Evolutionary conservation across 495 filamentous ascomycete genomes (phyloP).

Genomic region (Aspergillus sparsus): DNA sequence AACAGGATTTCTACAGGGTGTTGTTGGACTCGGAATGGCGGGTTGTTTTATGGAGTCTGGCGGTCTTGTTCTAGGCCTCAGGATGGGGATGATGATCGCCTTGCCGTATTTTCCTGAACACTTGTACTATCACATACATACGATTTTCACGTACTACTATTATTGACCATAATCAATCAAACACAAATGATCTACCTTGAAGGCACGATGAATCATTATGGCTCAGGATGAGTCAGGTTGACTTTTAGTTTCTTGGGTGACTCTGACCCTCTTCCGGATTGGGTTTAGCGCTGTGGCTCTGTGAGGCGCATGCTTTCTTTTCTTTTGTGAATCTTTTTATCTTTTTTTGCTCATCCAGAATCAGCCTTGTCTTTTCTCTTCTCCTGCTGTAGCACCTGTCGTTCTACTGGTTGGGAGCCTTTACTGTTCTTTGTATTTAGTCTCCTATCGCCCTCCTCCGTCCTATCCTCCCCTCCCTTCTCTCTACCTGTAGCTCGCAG

Average conservation of each 20-base stretch:
- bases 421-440: slow-evolving; percentile 1
- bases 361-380: slow-evolving; percentile 6
- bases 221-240: slow-evolving; percentile 26
- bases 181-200: neutral
- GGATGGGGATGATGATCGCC: slow-evolving; percentile 1
- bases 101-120: neutral
- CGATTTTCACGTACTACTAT: neutral
- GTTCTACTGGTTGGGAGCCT: neutral
- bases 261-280: slow-evolving; percentile 25
- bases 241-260: slow-evolving; percentile 18
- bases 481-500: neutral
- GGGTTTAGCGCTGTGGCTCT: slow-evolving; percentile 23
- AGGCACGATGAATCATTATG: slow-evolving; percentile 17
- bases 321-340: slow-evolving; percentile 5
- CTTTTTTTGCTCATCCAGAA: slow-evolving; percentile 14
- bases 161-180: neutral
- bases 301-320: slow-evolving; percentile 23
- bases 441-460: neutral
- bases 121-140: slow-evolving; percentile 9
- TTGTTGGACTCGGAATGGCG: no score
- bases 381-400: slow-evolving; percentile 1
- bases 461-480: neutral
- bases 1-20: no score
- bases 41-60: slow-evolving; percentile 1
- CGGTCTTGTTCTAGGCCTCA: neutral